Percentiles rank a stretch among this genome's conserved stretches.
phyloP scores from a whole-genome alignment of 208 protist genomes.

The Wallacemonas rigidus region DNA sequence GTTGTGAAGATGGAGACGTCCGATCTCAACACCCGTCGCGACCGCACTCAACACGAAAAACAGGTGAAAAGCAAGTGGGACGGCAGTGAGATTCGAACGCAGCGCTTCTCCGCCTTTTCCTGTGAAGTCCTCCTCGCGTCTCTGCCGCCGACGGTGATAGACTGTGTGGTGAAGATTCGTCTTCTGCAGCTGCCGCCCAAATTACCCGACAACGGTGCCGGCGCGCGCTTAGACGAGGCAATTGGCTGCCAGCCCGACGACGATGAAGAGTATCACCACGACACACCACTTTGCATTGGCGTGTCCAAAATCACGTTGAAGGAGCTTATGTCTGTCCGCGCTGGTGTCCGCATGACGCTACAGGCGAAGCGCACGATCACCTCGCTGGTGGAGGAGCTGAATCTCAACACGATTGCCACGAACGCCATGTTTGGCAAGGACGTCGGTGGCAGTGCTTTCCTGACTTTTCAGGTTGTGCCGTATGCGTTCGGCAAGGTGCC shows the following conservation, averaged over 20 bases:
- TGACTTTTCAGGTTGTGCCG: slow-evolving; percentile 70
- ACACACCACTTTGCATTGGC: slow-evolving; percentile 75
- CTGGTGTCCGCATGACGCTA: slow-evolving; percentile 70
- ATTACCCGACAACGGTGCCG: slow-evolving; percentile 21
- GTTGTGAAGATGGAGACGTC: slow-evolving; percentile 68
- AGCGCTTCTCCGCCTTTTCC: slow-evolving; percentile 41
- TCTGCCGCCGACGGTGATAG: slow-evolving; percentile 50
- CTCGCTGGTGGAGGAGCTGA: slow-evolving; percentile 57
- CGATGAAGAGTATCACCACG: slow-evolving; percentile 27
- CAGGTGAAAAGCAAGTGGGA: slow-evolving; percentile 59
- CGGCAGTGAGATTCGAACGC: slow-evolving; percentile 67
- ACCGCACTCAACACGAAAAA: slow-evolving; percentile 55
- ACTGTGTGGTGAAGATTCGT: slow-evolving; percentile 79
- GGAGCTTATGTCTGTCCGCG: slow-evolving; percentile 57
- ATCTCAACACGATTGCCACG: slow-evolving; percentile 65
- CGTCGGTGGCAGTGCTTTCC: slow-evolving; percentile 66
- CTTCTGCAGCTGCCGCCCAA: slow-evolving; percentile 72
- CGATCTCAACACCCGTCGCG: slow-evolving; percentile 27
- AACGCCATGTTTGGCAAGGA: slow-evolving; percentile 79
- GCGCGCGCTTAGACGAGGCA: slow-evolving; percentile 15
- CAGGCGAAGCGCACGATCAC: slow-evolving; percentile 69
- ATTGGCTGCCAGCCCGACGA: slow-evolving; percentile 16
- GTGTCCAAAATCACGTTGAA: slow-evolving; percentile 77
- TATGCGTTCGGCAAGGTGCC: slow-evolving; percentile 66
- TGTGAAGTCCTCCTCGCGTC: slow-evolving; percentile 67